Conservation (phyloP, 352 stramenopile genomes). For the Globisporangium uncinulatum region DNA sequence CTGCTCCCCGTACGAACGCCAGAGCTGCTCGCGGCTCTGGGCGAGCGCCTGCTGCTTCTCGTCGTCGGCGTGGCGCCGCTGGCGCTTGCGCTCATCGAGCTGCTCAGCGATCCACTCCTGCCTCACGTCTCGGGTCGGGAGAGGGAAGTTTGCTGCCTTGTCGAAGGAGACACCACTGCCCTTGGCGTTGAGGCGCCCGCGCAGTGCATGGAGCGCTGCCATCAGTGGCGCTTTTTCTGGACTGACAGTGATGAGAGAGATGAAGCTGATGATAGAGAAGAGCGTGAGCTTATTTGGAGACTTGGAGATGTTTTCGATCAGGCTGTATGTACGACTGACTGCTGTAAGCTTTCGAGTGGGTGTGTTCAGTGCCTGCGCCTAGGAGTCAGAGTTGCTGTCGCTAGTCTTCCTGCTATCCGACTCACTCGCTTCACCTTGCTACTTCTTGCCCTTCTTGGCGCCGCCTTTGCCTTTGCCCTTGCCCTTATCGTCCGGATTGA, state of each 20-base stretch:
- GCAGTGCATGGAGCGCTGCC: constrained; percentile 4
- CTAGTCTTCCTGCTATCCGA: no score
- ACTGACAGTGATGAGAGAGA: no score
- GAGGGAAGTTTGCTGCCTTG: not conserved
- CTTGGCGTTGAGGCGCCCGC: constrained; percentile 2
- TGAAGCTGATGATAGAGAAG: no score
- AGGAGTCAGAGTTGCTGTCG: no score
- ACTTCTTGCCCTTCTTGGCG: constrained; percentile 75
- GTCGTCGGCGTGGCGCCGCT: constrained; percentile 25
- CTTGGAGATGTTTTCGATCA: no score
- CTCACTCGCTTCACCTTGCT: not conserved
- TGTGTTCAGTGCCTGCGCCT: no score
- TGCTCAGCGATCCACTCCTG: constrained; percentile 46
- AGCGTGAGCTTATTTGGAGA: no score
- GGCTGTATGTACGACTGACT: no score
- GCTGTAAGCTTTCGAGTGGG: no score
- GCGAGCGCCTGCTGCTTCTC: not conserved
- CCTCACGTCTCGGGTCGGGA: constrained; percentile 18
- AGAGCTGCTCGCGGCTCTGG: constrained; percentile 27
- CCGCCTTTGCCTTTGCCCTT: constrained; percentile 56
- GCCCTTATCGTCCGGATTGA: constrained; percentile 54
- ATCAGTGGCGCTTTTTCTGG: constrained; percentile 7
- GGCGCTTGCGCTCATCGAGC: constrained; percentile 33
- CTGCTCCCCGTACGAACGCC: constrained; percentile 37
- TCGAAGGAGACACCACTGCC: not conserved